A percentile compares a stretch with the other conserved stretches of the same genome.
Conservation (phyloP, 257 asterid genomes). For the Lycium barbarum region DNA sequence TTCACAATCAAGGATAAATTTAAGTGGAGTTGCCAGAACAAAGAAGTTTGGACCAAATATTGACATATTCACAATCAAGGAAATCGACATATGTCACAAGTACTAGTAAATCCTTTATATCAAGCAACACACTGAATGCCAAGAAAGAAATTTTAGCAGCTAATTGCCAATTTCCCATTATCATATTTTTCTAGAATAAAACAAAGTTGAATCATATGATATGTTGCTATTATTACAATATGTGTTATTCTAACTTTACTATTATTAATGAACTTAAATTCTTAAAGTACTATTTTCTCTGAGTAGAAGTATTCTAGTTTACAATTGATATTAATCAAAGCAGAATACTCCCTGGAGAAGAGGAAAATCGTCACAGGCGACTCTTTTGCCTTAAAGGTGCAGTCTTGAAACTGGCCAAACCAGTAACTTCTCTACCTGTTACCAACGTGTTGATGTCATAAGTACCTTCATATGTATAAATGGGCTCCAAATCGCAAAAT, state of each 20-base stretch:
- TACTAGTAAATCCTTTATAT: too few relatives aligned
- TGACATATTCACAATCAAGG: too few relatives aligned
- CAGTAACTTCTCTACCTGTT: slow-evolving; percentile 93
- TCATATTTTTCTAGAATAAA: too few relatives aligned
- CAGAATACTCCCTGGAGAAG: neutral
- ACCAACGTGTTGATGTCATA: slow-evolving; percentile 96
- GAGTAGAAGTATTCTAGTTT: neutral
- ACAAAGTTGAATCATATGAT: neutral
- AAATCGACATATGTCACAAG: too few relatives aligned
- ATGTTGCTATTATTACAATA: neutral
- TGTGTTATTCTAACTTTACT: neutral
- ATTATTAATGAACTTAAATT: neutral
- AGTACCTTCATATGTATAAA: slow-evolving; percentile 91
- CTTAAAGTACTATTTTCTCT: neutral
- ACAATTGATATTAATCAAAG: neutral
- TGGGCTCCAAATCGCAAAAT: slow-evolving; percentile 96
- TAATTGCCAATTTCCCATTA: too few relatives aligned
- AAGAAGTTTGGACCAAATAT: too few relatives aligned
- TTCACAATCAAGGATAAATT: too few relatives aligned
- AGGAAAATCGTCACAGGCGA: slow-evolving; percentile 54
- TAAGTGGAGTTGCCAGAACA: too few relatives aligned
- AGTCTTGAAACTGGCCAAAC: slow-evolving; percentile 85
- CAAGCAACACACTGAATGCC: too few relatives aligned
- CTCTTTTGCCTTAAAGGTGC: slow-evolving; percentile 61
- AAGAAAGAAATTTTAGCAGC: too few relatives aligned